Base-by-base conservation (phyloP, 2,329 filamentous ascomycete species). In the Dactylella cylindrospora region DNA sequence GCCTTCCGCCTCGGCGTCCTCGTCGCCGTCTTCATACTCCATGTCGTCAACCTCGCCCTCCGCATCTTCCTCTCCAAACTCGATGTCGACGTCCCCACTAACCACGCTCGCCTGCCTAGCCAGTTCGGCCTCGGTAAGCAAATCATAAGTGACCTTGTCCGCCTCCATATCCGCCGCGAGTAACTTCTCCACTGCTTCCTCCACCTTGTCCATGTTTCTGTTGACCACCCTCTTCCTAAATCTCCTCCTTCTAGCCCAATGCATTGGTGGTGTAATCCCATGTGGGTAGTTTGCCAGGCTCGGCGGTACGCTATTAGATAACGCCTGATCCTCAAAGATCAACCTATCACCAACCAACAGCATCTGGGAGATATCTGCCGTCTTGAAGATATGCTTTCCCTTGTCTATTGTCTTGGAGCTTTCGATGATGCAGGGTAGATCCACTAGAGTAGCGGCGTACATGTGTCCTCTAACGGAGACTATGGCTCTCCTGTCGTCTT, bases 371-470 rank as follows among this genome's bases (percentile, higher is more conserved):
- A 54, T 81, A 71, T 88, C 85, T 13, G 82, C 82, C 19, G 81
- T 82, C 71, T 88, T 88, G 74, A 83, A 86, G 80, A 83, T 87
- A 12, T 81, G 79, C 65, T 83, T 81, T 10, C 57, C 57, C 68
- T 80, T 83, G 69, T 88, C 85, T 79, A 84, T 87, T 68, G 82
- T 86, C 72, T 88, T 88, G 80, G 86, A 83, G 7, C 80, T 83
- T 69, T 88, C 85, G 22, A 86, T 76, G 46, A 88, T 80, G 65
- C 80, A 84, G 0, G 85, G 85, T 10, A 88, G 71, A 67, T 88
- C 85, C 3, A 88, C 84, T 68, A 88, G 72, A 0, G 78, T 76
- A 17, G 84, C 84, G 2, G 83, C 84, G 68, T 87, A 88, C 41
- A 79, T 75, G 29, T 77, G 75, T 1, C 79, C 79, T 28, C 79